Evolutionary conservation across 306 rosid genomes (phyloP).

Genomic region (Cicer yamashitae): DNA sequence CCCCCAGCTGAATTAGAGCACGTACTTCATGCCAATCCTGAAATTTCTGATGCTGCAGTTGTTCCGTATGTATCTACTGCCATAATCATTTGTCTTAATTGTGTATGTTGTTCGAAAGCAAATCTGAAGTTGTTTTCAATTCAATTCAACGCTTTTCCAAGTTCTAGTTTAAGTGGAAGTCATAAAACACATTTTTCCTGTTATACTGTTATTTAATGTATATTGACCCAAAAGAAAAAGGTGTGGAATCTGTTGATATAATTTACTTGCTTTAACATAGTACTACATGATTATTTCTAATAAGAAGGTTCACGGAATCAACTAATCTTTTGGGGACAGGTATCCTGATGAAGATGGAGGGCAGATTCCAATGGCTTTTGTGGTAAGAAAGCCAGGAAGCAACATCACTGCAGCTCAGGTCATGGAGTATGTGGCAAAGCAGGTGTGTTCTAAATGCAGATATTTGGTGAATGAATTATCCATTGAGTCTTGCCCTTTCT

Average conservation of each 20-base stretch:
- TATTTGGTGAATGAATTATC: conserved; percentile 25
- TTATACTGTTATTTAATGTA: not conserved
- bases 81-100: not conserved
- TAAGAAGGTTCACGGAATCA: conserved; percentile 12
- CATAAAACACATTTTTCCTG: not conserved
- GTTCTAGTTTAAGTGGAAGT: conserved; percentile 2
- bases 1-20: conserved; percentile 93
- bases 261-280: not conserved
- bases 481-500: conserved; percentile 12
- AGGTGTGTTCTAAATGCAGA: conserved; percentile 50
- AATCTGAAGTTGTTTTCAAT: not conserved
- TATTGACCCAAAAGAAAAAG: not conserved
- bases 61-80: conserved; percentile 67
- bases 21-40: conserved; percentile 72
- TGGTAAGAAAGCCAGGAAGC: conserved; percentile 83
- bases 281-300: not conserved
- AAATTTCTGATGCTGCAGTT: conserved; percentile 82
- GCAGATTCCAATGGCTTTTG: conserved; percentile 87
- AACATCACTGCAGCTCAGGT: conserved; percentile 63
- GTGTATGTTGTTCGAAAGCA: not conserved
- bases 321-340: conserved; percentile 53
- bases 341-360: conserved; percentile 91
- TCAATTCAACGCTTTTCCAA: conserved; percentile 4
- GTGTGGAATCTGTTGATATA: not conserved
- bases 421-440: conserved; percentile 74